These are phyloP conservation scores for Aspergillus calidoustus DNA, from an alignment of 2,329 filamentous ascomycete species.

Conservation along the genomic window DNA sequence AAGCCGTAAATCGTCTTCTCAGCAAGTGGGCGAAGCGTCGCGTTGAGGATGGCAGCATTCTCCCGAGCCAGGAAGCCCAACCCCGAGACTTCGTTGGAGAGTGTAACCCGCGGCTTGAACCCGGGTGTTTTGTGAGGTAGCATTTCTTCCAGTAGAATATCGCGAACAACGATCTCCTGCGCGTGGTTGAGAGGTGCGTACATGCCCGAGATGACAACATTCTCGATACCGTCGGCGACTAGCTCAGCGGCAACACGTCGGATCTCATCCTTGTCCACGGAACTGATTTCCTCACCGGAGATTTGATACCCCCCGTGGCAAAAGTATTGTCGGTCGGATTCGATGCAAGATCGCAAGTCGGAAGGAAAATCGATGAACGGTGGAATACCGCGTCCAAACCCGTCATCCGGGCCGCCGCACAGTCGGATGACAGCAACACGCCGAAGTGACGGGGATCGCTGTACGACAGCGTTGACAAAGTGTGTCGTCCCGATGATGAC, in stretches of 20 bases:
- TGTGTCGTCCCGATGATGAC: slow-evolving; percentile 59
- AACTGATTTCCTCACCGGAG: slow-evolving; percentile 14
- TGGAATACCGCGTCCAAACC: slow-evolving; percentile 14
- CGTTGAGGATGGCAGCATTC: slow-evolving; percentile 58
- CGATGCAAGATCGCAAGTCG: slow-evolving; percentile 6
- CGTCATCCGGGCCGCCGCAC: slow-evolving; percentile 6
- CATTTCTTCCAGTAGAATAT: neutral
- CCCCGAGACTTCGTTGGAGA: slow-evolving; percentile 47
- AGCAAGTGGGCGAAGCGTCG: slow-evolving; percentile 53
- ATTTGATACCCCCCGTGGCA: slow-evolving; percentile 19
- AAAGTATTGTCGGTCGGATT: neutral
- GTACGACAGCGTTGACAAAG: slow-evolving; percentile 57
- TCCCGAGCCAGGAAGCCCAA: slow-evolving; percentile 55
- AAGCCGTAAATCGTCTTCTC: slow-evolving; percentile 53
- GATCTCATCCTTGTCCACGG: slow-evolving; percentile 9
- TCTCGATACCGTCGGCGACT: neutral
- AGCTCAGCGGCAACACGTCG: neutral
- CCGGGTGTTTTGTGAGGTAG: neutral
- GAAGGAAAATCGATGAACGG: slow-evolving; percentile 12
- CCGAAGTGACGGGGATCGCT: slow-evolving; percentile 6
- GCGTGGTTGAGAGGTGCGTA: slow-evolving; percentile 12
- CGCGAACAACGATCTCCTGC: slow-evolving; percentile 1
- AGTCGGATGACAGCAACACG: slow-evolving; percentile 5
- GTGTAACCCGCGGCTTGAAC: slow-evolving; percentile 7
- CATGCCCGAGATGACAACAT: slow-evolving; percentile 17